Percentiles rank a stretch among this genome's conserved stretches.
Conservation (phyloP, 257 asterid genomes). For the Ilex asprella region DNA sequence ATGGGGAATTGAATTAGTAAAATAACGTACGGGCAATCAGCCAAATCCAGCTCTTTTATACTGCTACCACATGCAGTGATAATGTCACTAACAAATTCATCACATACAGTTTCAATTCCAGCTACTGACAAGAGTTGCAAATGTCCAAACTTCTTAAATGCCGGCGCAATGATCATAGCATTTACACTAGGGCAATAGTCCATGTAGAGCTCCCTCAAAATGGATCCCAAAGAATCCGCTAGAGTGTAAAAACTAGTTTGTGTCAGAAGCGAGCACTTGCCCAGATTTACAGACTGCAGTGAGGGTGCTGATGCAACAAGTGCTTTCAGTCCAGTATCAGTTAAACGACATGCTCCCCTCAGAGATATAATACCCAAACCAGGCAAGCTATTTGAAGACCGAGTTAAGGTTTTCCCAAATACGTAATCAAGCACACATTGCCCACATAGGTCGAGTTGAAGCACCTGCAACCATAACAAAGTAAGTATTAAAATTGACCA, state of each 20-base stretch:
- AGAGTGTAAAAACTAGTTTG: conserved; percentile 35
- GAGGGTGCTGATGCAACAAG: conserved; percentile 54
- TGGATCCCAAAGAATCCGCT: conserved; percentile 55
- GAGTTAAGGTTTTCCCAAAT: conserved; percentile 29
- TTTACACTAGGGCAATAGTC: conserved; percentile 62
- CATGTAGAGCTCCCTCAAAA: conserved; percentile 63
- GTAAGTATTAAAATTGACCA: conserved; percentile 6
- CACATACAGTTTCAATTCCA: conserved; percentile 43
- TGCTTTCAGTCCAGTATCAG: conserved; percentile 50
- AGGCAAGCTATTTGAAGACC: conserved; percentile 32
- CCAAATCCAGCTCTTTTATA: conserved; percentile 69
- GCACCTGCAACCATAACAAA: conserved; percentile 54
- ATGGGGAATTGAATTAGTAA: background rate
- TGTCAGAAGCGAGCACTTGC: conserved; percentile 72
- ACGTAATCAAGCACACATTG: conserved; percentile 50
- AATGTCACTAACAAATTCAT: conserved; percentile 41
- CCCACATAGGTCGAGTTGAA: conserved; percentile 83
- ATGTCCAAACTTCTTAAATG: conserved; percentile 37
- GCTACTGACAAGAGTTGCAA: conserved; percentile 84
- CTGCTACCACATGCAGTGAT: conserved; percentile 35
- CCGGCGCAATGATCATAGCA: conserved; percentile 38
- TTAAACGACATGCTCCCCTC: conserved; percentile 82
- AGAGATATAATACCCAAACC: conserved; percentile 52
- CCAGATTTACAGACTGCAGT: conserved; percentile 58
- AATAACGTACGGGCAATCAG: conserved; percentile 62